A percentile compares a stretch with the other conserved stretches of the same genome.
These are phyloP conservation scores for Linnemannia exigua DNA, from an alignment of 192 early-diverging fungal genomes.

Conservation along the genomic window DNA sequence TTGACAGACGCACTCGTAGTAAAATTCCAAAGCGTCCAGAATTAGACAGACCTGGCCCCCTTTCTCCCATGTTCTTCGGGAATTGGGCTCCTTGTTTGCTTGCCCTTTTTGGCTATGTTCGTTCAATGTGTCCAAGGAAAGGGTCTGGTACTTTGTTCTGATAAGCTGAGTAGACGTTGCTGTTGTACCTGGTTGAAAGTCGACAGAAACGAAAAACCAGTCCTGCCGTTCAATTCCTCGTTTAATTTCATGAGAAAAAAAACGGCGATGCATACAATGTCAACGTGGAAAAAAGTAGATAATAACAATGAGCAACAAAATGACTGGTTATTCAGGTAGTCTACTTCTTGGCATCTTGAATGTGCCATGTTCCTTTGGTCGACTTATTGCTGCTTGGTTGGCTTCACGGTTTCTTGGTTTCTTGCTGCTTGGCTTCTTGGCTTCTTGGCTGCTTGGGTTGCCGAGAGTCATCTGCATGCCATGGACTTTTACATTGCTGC, in stretches of 20 bases:
- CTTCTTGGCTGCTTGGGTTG: neutral
- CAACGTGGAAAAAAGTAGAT: too few relatives aligned
- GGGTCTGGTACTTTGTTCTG: neutral
- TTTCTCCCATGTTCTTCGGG: neutral
- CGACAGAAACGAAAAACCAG: neutral
- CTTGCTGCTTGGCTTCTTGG: neutral
- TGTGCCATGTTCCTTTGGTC: too few relatives aligned
- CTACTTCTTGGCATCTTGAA: too few relatives aligned
- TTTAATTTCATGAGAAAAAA: neutral
- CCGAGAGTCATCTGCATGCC: neutral
- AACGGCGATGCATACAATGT: too few relatives aligned
- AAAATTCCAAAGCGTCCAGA: neutral
- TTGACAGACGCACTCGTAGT: neutral
- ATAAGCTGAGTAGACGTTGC: neutral
- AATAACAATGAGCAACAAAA: too few relatives aligned
- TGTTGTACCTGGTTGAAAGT: neutral
- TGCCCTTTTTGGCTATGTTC: slow-evolving; percentile 16
- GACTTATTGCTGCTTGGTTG: too few relatives aligned
- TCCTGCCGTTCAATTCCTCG: neutral
- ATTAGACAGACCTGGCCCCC: neutral
- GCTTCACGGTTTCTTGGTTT: neutral
- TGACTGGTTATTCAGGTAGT: too few relatives aligned
- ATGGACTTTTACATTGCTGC: too few relatives aligned
- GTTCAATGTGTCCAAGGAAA: neutral
- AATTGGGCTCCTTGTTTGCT: slow-evolving; percentile 9